phyloP scores from a whole-genome alignment of 2,329 filamentous ascomycete genomes.

The Botrytis galanthina region DNA sequence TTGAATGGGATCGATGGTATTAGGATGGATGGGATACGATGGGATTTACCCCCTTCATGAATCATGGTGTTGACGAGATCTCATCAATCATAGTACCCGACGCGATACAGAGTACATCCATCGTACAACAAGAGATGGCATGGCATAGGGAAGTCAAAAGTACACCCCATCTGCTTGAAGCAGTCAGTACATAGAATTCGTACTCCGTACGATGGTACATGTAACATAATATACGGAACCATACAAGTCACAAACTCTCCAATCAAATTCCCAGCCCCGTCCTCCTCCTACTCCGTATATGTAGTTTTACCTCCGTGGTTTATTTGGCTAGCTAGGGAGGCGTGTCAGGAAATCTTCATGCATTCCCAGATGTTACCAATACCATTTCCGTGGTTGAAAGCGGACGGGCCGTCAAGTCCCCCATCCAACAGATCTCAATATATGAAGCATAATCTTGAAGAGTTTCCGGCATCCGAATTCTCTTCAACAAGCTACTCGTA shows the following conservation, averaged over 20 bases:
- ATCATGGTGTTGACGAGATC: constrained; percentile 4
- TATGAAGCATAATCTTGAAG: neutral
- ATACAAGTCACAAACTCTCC: neutral
- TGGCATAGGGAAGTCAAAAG: neutral
- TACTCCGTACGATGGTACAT: neutral
- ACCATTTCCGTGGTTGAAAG: neutral
- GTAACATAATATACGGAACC: neutral
- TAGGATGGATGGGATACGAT: neutral
- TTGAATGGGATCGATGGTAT: neutral
- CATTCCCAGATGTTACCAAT: neutral
- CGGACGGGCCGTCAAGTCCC: neutral
- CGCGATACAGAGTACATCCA: neutral
- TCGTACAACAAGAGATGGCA: neutral
- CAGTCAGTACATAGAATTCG: neutral
- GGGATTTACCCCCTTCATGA: constrained; percentile 7
- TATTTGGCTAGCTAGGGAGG: neutral
- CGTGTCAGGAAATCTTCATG: too few relatives aligned
- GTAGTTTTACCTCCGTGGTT: neutral
- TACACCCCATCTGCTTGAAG: too few relatives aligned
- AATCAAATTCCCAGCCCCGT: neutral
- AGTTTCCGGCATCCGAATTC: neutral
- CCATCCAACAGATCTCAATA: neutral
- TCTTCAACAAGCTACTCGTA: neutral
- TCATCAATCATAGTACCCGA: neutral
- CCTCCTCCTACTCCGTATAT: neutral